Evolutionary conservation across 805 yeast species (phyloP).

Genomic region (Lipomyces sp.): DNA sequence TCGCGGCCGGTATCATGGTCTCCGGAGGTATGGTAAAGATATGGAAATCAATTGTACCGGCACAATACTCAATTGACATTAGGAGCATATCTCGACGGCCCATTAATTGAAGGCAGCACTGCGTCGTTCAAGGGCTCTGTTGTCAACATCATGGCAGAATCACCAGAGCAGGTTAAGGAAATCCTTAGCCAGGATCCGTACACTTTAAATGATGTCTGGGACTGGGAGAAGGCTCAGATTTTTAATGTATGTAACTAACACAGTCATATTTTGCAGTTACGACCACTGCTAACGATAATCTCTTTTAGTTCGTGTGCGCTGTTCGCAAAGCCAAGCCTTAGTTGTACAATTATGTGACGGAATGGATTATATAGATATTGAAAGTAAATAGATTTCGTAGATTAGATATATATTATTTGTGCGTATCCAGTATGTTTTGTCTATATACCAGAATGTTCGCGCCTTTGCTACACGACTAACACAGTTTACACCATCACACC

Average conservation of each 20-base stretch:
- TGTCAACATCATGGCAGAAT: slow-evolving; percentile 64
- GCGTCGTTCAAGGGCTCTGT: slow-evolving; percentile 69
- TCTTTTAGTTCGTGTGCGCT: slow-evolving; percentile 26
- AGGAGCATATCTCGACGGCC: slow-evolving; percentile 36
- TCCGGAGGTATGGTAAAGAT: slow-evolving; percentile 43
- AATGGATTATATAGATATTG: neutral
- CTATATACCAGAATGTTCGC: no score
- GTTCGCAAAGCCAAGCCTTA: slow-evolving; percentile 30
- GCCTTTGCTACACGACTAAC: no score
- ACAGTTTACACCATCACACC: no score
- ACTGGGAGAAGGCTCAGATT: slow-evolving; percentile 62
- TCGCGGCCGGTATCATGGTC: slow-evolving; percentile 48
- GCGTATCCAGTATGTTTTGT: no score
- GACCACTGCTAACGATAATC: neutral
- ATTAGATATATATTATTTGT: neutral
- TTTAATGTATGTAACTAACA: slow-evolving; percentile 51
- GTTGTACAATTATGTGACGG: neutral
- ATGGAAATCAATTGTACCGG: no score
- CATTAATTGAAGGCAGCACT: slow-evolving; percentile 19
- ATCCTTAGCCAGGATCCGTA: slow-evolving; percentile 68
- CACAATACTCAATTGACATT: neutral
- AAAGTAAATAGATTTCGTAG: neutral
- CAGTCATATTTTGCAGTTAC: neutral
- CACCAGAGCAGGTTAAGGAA: slow-evolving; percentile 67
- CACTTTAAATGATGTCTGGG: slow-evolving; percentile 75